phyloP scores from a whole-genome alignment of 2,329 filamentous ascomycete genomes.

The Ascochyta koolunga region DNA sequence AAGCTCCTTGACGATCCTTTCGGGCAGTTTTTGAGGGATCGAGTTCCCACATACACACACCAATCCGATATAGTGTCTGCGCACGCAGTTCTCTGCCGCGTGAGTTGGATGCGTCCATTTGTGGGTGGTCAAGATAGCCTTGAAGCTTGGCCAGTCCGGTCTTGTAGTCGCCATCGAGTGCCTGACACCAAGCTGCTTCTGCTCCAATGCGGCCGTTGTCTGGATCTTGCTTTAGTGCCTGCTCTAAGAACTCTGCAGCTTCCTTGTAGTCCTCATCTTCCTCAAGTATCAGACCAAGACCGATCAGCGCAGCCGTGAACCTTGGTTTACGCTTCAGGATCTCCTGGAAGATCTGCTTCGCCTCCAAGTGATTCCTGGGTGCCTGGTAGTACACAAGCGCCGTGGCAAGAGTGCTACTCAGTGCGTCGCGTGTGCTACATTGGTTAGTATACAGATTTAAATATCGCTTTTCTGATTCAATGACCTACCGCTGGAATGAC shows the following conservation, averaged over 20 bases:
- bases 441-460: background rate
- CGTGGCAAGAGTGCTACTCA: slow-evolving; percentile 81
- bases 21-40: slow-evolving; percentile 76
- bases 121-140: slow-evolving; percentile 63
- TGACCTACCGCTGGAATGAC: slow-evolving; percentile 56
- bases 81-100: slow-evolving; percentile 75
- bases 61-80: slow-evolving; percentile 85
- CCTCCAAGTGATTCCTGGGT: slow-evolving; percentile 86
- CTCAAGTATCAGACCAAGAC: slow-evolving; percentile 88
- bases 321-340: slow-evolving; percentile 77
- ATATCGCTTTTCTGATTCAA: background rate
- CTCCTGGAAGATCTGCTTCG: slow-evolving; percentile 81
- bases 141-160: slow-evolving; percentile 73
- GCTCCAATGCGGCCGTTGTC: slow-evolving; percentile 79
- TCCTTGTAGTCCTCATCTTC: slow-evolving; percentile 88
- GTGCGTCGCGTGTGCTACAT: slow-evolving; percentile 67
- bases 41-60: slow-evolving; percentile 83
- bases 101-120: slow-evolving; percentile 66
- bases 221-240: slow-evolving; percentile 75
- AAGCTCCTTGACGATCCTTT: slow-evolving; percentile 81
- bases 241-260: slow-evolving; percentile 79
- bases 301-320: slow-evolving; percentile 82
- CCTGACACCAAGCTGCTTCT: slow-evolving; percentile 92
- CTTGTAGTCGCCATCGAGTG: slow-evolving; percentile 77
- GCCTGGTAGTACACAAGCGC: slow-evolving; percentile 88